These are phyloP conservation scores for Penicillium sp. DNA, from an alignment of 2,329 filamentous ascomycete species.

Conservation along the genomic window DNA sequence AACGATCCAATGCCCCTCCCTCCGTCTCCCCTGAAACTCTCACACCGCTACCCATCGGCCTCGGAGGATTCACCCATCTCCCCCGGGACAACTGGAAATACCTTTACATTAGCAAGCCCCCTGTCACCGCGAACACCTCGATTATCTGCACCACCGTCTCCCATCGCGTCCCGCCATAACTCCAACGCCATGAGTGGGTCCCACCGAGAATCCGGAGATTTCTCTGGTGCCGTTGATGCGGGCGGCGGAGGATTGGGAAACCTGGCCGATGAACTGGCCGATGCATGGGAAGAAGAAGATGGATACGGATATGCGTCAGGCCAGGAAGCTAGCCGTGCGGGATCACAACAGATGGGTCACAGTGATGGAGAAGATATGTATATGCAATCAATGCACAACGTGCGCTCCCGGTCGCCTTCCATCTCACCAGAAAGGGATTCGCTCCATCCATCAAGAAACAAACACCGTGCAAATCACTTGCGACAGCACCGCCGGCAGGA, in stretches of 20 bases:
- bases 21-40: conserved; percentile 35
- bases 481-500: conserved; percentile 39
- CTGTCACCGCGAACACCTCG: conserved; percentile 34
- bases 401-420: conserved; percentile 25
- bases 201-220: conserved; percentile 39
- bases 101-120: conserved; percentile 29
- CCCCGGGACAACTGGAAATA: conserved; percentile 29
- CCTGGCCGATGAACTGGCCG: conserved; percentile 61
- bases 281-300: conserved; percentile 56
- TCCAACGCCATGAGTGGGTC: conserved; percentile 35
- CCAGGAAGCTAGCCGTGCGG: conserved; percentile 31
- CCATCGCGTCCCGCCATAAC: conserved; percentile 36
- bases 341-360: conserved; percentile 28
- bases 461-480: conserved; percentile 33
- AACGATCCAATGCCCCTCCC: conserved; percentile 26
- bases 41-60: conserved; percentile 40
- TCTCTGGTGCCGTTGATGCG: conserved; percentile 29
- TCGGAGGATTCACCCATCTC: conserved; percentile 38
- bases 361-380: conserved; percentile 33
- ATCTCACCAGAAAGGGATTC: conserved; percentile 23
- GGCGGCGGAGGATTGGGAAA: conserved; percentile 53
- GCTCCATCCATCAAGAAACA: conserved; percentile 38
- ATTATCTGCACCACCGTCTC: conserved; percentile 38
- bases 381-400: conserved; percentile 24
- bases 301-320: conserved; percentile 43